These are phyloP conservation scores for Cryptococcus sp. DNA, from an alignment of 1,284 basidiomycete species.

Conservation along the genomic window DNA sequence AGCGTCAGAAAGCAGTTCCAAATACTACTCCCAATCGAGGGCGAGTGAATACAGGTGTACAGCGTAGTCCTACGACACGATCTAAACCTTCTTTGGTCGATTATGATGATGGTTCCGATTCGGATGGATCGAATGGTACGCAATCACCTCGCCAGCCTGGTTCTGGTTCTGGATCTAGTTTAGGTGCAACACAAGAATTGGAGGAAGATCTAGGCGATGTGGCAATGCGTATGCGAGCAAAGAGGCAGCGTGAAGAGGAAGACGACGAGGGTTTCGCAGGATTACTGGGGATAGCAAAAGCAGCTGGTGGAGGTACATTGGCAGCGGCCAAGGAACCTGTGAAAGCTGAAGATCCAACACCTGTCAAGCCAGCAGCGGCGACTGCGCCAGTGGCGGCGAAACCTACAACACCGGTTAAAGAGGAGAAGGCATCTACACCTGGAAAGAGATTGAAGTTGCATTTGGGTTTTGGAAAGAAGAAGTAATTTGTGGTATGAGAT, in stretches of 20 bases:
- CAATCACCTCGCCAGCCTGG: constrained; percentile 12
- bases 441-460: constrained; percentile 36
- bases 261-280: constrained; percentile 61
- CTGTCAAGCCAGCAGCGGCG: neutral
- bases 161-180: neutral
- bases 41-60: constrained; percentile 3
- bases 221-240: constrained; percentile 57
- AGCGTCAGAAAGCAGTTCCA: neutral
- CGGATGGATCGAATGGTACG: constrained; percentile 34
- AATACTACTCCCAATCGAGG: neutral
- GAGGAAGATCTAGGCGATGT: constrained; percentile 48
- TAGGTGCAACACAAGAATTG: constrained; percentile 14
- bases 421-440: constrained; percentile 16
- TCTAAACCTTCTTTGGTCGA: constrained; percentile 27
- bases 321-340: neutral
- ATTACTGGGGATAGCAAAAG: constrained; percentile 11
- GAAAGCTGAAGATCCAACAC: neutral
- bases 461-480: constrained; percentile 24
- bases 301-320: neutral
- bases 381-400: neutral
- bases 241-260: constrained; percentile 62
- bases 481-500: neutral
- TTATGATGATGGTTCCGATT: constrained; percentile 47
- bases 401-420: neutral
- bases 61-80: constrained; percentile 8